Base-by-base conservation (phyloP, 208 protist genomes). In the Phytomonas francai region DNA sequence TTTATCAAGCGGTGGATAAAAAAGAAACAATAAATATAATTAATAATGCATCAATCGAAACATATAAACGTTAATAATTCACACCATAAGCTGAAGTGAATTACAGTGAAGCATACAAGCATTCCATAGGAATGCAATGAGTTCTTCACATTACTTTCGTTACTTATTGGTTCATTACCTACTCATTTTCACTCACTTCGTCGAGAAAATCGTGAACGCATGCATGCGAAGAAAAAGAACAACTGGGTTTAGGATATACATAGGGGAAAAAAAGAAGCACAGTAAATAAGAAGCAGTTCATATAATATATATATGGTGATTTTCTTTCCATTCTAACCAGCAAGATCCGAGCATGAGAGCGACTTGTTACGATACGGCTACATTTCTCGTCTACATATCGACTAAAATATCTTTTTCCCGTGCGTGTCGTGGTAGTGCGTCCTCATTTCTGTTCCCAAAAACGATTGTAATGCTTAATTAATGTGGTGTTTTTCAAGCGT, bases 401-500 rank as follows among this genome's bases (percentile, higher is more conserved):
- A 28, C n/a, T 62, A 54, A 54, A 22, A 54, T 25, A 54, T 54
- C 19, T 22, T 16, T 54, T 19, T 54, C 5, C 25, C 45, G 22
- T 25, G 22, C 45, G 11, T 54, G 19, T 12, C 2, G 8, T 54
- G 11, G 1, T 54, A 22, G 8, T 54, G 11, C 45, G 7, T 54
- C 19, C 1, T 54, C 19, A 5, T 54, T 54, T 25, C 2, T 25
- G 5, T 54, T 36, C 33, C 8, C 33, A 5, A 25, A 19, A 25
- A 9, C 45, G 45, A 54, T 59, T 30, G 0, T 19, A n/a, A 22
- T n/a, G 12, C 3, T 76, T 68, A 83, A 14, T 19, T n/a, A 34
- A 78, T 32, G 0, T 51, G 60, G 25, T 77, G 73, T 30, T 62
- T 30, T 51, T 74, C 67, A 12, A 93, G 67, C 56, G 70, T 69